Evolutionary conservation across 2,329 filamentous ascomycete genomes (phyloP).

Genomic region (Ophiostoma sp.): DNA sequence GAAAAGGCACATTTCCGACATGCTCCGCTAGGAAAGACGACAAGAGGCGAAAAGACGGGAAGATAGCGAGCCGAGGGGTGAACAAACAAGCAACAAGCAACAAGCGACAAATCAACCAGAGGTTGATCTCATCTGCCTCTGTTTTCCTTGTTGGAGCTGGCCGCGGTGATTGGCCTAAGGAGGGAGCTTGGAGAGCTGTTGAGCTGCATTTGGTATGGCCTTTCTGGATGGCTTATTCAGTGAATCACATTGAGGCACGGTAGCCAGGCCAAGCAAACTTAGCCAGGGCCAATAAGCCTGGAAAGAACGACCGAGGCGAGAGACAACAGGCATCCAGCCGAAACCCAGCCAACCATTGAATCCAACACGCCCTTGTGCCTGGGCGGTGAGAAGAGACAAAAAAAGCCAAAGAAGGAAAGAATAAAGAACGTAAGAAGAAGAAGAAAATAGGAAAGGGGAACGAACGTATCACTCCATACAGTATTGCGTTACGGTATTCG

Average conservation of each 20-base stretch:
- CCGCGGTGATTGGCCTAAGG: background rate
- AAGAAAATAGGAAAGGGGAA: background rate
- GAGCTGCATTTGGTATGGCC: constrained; percentile 6
- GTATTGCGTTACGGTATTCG: background rate
- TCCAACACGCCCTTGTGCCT: background rate
- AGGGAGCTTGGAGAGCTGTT: constrained; percentile 1
- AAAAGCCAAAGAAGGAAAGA: background rate
- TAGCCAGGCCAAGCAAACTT: background rate
- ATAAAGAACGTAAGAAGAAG: background rate
- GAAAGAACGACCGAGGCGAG: background rate
- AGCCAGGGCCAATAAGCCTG: constrained; percentile 3
- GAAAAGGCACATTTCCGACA: background rate
- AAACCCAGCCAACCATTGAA: background rate
- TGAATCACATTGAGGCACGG: background rate
- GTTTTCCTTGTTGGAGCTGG: background rate
- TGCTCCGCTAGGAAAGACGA: background rate
- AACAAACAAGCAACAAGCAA: background rate
- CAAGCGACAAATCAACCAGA: background rate
- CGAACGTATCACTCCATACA: background rate
- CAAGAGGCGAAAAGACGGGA: background rate
- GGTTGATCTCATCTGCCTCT: background rate
- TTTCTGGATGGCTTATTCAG: background rate
- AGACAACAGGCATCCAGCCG: background rate
- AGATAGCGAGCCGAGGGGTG: background rate
- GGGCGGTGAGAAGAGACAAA: background rate